Base-by-base conservation (phyloP, 2,329 filamentous ascomycete species). In the Chrysoporthe puriensis region DNA sequence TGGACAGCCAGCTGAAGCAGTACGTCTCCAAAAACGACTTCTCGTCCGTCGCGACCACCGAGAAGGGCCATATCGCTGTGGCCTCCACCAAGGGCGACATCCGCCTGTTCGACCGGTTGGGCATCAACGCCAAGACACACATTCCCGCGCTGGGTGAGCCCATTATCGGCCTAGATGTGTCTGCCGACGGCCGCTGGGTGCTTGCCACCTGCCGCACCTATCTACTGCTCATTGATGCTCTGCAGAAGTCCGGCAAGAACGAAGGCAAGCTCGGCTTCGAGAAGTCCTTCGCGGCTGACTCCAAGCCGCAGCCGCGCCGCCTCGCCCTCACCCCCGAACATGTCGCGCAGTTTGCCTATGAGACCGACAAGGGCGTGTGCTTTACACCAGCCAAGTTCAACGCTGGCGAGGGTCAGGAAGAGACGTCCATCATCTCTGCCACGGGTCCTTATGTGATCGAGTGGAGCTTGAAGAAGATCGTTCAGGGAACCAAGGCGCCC, bases 221-320 rank as follows among this genome's bases (percentile, higher is more conserved):
- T 77, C 88, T 99, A 14, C 88, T 99, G 8, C 90, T 99, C 70
- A 93, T 99, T 71, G 96, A 99, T 76, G 89, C 94, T 0, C 81
- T 95, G 73, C 96, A 99, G 76, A 94, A 96, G 76, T 87, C 90
- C 0, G 96, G 96, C 77, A 98, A 97, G 85, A 97, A 98, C 72
- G 93, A 96, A 76, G 96, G 96, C 76, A 97, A 97, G 80, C 90
- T 99, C n/a, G 96, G 96, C 1, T 99, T 99, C 76, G 94, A 99
- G 80, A 94, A 92, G 77, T 84, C 93, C 0, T 99, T 99, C 75
- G 90, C 92, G 3, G 96, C 97, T 72, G 94, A 97, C 77, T 87
- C 90, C 26, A 99, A 99, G 79, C 96, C 96, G 1, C 93, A 97
- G 74, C 96, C 96, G 46, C 91, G 93, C 65, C 93, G 96, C 73